A percentile compares a stretch with the other conserved stretches of the same genome.
Evolutionary conservation across 768 basidiomycete genomes (phyloP).

Genomic region (Guyanaporus albipodus): DNA sequence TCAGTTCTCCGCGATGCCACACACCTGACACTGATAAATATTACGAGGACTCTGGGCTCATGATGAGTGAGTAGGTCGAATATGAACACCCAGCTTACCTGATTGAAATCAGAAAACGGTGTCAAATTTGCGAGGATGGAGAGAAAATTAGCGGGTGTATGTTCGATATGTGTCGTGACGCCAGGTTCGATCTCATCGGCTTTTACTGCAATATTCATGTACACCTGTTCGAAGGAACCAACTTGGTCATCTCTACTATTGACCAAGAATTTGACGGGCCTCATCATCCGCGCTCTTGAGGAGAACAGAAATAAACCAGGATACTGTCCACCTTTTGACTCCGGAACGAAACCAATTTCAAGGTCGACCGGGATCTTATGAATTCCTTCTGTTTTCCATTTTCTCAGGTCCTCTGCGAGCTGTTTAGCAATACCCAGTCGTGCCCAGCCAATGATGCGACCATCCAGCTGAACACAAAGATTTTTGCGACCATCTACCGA

Average conservation of each 20-base stretch:
- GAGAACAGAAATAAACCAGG: slow-evolving; percentile 94
- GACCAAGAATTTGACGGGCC: slow-evolving; percentile 86
- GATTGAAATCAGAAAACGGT: slow-evolving; percentile 99
- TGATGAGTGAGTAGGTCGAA: neutral
- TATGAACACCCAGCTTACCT: slow-evolving; percentile 47
- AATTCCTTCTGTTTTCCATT: slow-evolving; percentile 91
- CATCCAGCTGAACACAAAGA: slow-evolving; percentile 92
- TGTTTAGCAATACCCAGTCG: slow-evolving; percentile 65
- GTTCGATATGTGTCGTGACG: slow-evolving; percentile 88
- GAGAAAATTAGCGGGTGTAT: slow-evolving; percentile 90
- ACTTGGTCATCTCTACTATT: slow-evolving; percentile 88
- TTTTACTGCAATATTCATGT: slow-evolving; percentile 95
- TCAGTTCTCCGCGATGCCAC: slow-evolving; percentile 3
- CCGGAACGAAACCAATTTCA: slow-evolving; percentile 89
- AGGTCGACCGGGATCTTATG: slow-evolving; percentile 85
- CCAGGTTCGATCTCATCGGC: slow-evolving; percentile 76
- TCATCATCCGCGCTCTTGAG: slow-evolving; percentile 89
- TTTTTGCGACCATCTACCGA: slow-evolving; percentile 79
- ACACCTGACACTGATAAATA: slow-evolving; percentile 89
- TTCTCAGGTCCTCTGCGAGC: slow-evolving; percentile 80
- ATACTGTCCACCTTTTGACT: slow-evolving; percentile 91
- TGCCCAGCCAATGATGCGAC: slow-evolving; percentile 92
- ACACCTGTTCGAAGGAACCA: slow-evolving; percentile 97
- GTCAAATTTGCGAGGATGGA: slow-evolving; percentile 97
- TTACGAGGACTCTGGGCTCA: slow-evolving; percentile 72